Evolutionary conservation across 768 basidiomycete species (phyloP).

Genomic region (Agrocybe pediades): DNA sequence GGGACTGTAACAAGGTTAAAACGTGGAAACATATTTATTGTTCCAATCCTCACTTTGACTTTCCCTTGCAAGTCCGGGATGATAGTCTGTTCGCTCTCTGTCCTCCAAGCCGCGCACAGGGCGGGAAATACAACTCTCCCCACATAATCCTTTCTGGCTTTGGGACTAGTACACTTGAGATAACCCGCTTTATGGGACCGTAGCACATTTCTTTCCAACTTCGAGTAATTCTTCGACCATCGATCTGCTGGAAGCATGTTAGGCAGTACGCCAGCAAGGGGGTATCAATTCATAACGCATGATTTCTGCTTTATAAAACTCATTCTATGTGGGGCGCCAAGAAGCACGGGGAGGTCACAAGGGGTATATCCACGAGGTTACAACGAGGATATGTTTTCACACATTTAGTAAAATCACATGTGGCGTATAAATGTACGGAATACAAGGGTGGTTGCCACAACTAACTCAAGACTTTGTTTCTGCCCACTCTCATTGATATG

Average conservation of each 20-base stretch:
- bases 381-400: too few relatives aligned
- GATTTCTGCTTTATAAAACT: too few relatives aligned
- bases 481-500: neutral
- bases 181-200: neutral
- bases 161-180: neutral
- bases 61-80: neutral
- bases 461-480: too few relatives aligned
- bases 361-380: too few relatives aligned
- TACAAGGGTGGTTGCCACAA: too few relatives aligned
- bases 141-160: neutral
- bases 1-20: neutral
- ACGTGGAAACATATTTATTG: too few relatives aligned
- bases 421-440: too few relatives aligned
- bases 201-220: neutral
- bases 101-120: neutral
- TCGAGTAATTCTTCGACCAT: neutral
- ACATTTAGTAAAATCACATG: too few relatives aligned
- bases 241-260: neutral
- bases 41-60: neutral
- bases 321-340: too few relatives aligned
- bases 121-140: neutral
- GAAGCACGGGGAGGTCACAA: too few relatives aligned
- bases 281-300: too few relatives aligned
- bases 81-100: neutral
- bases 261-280: too few relatives aligned